Percentiles rank a stretch among this genome's conserved stretches.
These are phyloP conservation scores for Penicillium ochrochloron DNA, from an alignment of 495 filamentous ascomycete genomes.

Conservation along the genomic window DNA sequence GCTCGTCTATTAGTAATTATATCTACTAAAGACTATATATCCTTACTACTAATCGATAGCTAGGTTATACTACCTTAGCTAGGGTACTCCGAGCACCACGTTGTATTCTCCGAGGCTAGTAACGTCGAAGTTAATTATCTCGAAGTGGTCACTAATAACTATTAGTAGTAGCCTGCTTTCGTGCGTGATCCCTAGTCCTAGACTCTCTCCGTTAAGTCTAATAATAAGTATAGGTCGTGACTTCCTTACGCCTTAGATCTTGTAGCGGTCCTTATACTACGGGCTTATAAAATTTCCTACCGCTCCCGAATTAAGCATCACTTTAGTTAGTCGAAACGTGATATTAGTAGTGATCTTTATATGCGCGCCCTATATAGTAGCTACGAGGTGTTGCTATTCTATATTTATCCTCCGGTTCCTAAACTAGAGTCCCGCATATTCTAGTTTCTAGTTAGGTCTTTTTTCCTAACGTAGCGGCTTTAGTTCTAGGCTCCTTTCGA, in stretches of 20 bases:
- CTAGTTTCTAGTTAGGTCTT: constrained; percentile 2
- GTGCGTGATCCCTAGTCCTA: background rate
- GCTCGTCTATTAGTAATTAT: background rate
- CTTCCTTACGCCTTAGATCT: background rate
- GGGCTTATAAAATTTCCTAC: constrained; percentile 8
- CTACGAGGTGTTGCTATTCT: background rate
- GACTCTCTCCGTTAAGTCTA: background rate
- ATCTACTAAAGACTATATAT: background rate
- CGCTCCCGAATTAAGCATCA: background rate
- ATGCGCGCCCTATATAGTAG: background rate
- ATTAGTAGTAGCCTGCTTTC: background rate
- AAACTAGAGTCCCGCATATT: constrained; percentile 1
- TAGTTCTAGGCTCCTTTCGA: background rate
- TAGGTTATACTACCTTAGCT: background rate
- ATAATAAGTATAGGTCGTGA: background rate
- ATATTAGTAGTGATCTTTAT: constrained; percentile 5
- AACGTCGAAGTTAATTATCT: constrained; percentile 14
- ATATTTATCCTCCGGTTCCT: constrained; percentile 2
- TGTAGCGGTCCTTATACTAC: background rate
- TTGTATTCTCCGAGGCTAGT: constrained; percentile 17
- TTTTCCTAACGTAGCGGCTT: constrained; percentile 1
- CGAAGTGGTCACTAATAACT: constrained; percentile 21
- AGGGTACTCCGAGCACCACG: constrained; percentile 1
- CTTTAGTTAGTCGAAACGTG: background rate
- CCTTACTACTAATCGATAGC: background rate